Conservation (phyloP, 805 yeast genomes). For the Ogataea neopini region DNA sequence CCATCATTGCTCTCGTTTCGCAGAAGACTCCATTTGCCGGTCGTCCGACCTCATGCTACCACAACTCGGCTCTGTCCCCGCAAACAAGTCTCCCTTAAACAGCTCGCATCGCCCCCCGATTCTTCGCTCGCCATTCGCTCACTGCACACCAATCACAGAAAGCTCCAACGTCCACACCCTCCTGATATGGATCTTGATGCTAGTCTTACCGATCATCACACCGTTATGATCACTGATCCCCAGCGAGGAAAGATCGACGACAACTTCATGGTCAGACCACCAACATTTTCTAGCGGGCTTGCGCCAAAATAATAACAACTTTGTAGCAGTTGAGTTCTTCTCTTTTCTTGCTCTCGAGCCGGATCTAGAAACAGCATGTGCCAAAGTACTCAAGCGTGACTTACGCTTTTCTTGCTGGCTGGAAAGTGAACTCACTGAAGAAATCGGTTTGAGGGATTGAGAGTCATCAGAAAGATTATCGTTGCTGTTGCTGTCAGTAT, state of each 20-base stretch:
- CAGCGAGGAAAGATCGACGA: constrained; percentile 38
- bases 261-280: constrained; percentile 78
- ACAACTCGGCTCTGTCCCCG: no score
- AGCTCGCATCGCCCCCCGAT: no score
- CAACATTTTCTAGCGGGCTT: constrained; percentile 98
- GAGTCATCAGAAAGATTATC: constrained; percentile 23
- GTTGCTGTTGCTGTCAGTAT: constrained; percentile 26
- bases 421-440: constrained; percentile 23
- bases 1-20: no score
- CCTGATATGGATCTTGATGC: constrained; percentile 77
- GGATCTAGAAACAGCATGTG: constrained; percentile 54
- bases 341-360: constrained; percentile 38
- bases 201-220: constrained; percentile 36
- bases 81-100: no score
- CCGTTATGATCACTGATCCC: constrained; percentile 29
- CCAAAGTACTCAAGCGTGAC: constrained; percentile 62
- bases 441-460: constrained; percentile 36
- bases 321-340: constrained; percentile 44
- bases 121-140: neutral
- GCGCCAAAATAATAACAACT: constrained; percentile 88
- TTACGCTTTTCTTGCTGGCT: constrained; percentile 38
- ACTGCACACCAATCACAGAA: constrained; percentile 83
- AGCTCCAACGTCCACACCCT: constrained; percentile 97
- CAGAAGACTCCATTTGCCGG: no score
- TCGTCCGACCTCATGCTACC: neutral